Percentiles rank a stretch among this genome's conserved stretches.
Conservation (phyloP, 1,284 basidiomycete species). For the Ceratobasidium papillatum region DNA sequence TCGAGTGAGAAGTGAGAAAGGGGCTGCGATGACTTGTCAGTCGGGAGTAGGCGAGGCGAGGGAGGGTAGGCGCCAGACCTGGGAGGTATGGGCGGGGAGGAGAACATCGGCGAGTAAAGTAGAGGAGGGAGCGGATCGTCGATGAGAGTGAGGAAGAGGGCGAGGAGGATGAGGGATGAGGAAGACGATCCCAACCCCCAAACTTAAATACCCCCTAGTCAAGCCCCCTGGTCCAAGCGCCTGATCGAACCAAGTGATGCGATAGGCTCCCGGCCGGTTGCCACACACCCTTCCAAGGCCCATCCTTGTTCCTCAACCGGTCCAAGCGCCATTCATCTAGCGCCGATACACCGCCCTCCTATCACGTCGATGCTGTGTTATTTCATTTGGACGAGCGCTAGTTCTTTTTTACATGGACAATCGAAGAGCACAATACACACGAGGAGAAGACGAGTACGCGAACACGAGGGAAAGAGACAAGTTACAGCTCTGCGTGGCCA, state of each 20-base stretch:
- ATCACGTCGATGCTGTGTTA: too few relatives aligned
- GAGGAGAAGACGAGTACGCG: not conserved
- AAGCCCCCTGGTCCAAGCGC: not conserved
- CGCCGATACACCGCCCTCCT: not conserved
- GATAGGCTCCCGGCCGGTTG: constrained; percentile 11
- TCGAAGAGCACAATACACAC: too few relatives aligned
- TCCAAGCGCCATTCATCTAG: constrained; percentile 16
- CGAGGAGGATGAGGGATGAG: constrained; percentile 2
- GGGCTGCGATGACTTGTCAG: not conserved
- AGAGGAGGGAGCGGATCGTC: not conserved
- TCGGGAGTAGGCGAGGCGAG: not conserved
- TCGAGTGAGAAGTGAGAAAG: too few relatives aligned
- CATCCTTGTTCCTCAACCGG: constrained; percentile 29
- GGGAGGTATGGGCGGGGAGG: not conserved
- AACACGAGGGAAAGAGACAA: too few relatives aligned
- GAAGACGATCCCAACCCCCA: not conserved
- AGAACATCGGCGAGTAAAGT: not conserved
- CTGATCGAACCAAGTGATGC: not conserved
- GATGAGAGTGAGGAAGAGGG: not conserved
- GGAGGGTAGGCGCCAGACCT: not conserved
- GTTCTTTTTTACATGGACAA: too few relatives aligned
- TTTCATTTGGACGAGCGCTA: too few relatives aligned
- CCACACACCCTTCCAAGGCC: constrained; percentile 19
- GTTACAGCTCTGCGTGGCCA: not conserved
- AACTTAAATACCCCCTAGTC: not conserved